Evolutionary conservation across 2,329 filamentous ascomycete species (phyloP), one percentile per base, ranked within the genome.

Genomic region (Pyrenophora graminea): DNA sequence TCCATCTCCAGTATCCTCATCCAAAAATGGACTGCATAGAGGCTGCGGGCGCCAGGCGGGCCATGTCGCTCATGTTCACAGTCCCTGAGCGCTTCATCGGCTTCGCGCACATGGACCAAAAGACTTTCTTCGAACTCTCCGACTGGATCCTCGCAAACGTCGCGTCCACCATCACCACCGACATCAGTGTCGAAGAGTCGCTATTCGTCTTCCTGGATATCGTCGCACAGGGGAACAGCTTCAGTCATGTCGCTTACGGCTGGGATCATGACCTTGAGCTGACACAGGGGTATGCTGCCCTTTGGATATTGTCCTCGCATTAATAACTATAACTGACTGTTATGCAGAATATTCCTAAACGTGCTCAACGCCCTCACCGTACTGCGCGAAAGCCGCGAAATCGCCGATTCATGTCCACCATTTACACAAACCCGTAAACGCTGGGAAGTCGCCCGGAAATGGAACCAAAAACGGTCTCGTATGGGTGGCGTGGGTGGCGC

Each of bases 181-280:
- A 69, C 43, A 65, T 72, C 52, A 71, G 67, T 50, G 61, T 73
- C 9, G 69, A 73, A 53, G 70, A 73, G 59, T 68, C 68, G 48
- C 53, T 73, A 8, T 70, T 73, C 39, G 63, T 73, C 6, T 73
- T 73, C 51, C 57, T 73, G 46, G 70, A 73, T 34, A 67, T 73
- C 36, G 69, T 70, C 25, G 70, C 69, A 6, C 69, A 71, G 51
- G 70, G 69, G 8, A 70, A 69, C 52, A 68, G 63, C 57, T 72
- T 73, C 59, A 64, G 56, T 44, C 47, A 51, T 17, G 61, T 68
- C 2, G 68, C 69, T 9, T 69, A 69, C 39, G 57, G 56, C 38
- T 73, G 70, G 70, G 57, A 68, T 45, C 69, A 73, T 45, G 69
- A 71, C 53, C 38, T 72, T 45, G 53, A 71, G 55, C 63, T 72